Percentiles rank a stretch among this genome's conserved stretches.
Evolutionary conservation across 163 green algal genomes (phyloP).

Genomic region (Scenedesmus sp.): DNA sequence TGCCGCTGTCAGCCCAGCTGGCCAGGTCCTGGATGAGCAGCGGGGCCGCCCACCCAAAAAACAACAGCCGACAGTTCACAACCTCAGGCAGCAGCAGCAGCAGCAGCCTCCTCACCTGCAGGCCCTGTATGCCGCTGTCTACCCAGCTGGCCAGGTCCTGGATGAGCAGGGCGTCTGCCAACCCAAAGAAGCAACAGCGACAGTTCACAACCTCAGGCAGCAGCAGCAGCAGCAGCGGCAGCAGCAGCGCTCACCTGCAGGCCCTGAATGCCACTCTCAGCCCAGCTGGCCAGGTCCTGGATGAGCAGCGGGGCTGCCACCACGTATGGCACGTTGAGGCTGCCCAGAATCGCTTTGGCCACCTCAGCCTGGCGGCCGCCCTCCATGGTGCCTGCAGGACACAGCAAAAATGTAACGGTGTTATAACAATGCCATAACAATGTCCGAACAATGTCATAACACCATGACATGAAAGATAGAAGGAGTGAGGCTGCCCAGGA

Average conservation of each 20-base stretch:
- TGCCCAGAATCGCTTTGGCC: slow-evolving; percentile 87
- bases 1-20: slow-evolving; percentile 83
- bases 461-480: not conserved
- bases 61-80: too few species aligned
- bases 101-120: slow-evolving; percentile 47
- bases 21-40: slow-evolving; percentile 74
- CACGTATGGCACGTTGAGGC: slow-evolving; percentile 97
- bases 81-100: not conserved
- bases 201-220: too few species aligned
- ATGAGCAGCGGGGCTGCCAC: slow-evolving; percentile 96
- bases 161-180: not conserved
- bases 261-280: slow-evolving; percentile 74
- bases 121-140: slow-evolving; percentile 70
- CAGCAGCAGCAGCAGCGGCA: too few species aligned
- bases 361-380: slow-evolving; percentile 95
- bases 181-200: too few species aligned
- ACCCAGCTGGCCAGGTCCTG: slow-evolving; percentile 88
- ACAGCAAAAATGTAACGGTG: not conserved
- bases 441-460: not conserved
- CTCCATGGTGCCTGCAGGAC: slow-evolving; percentile 89
- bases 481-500: slow-evolving; percentile 49
- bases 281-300: slow-evolving; percentile 93
- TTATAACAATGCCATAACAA: not conserved
- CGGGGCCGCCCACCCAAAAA: too few species aligned
- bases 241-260: slow-evolving; percentile 53